A percentile compares a stretch with the other conserved stretches of the same genome.
Conservation (phyloP, 495 filamentous ascomycete species). For the Podospora fimiseda region DNA sequence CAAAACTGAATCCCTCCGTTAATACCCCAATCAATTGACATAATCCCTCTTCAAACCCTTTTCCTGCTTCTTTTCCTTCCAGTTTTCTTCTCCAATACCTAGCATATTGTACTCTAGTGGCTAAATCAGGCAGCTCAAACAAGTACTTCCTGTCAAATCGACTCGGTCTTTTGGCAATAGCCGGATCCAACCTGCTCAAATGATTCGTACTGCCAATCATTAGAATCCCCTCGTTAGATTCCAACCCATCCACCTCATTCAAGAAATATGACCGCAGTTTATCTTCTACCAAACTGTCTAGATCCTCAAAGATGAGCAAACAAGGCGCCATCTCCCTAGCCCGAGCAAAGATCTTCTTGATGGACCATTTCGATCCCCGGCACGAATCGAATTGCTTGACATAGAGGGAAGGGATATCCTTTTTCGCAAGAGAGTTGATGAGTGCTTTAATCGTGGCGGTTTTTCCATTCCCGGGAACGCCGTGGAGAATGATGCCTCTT, state of each 20-base stretch:
- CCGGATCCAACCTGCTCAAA: slow-evolving; percentile 42
- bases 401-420: slow-evolving; percentile 44
- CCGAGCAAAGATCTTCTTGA: slow-evolving; percentile 37
- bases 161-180: slow-evolving; percentile 51
- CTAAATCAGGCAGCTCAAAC: slow-evolving; percentile 42
- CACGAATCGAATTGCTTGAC: slow-evolving; percentile 44
- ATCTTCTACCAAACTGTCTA: slow-evolving; percentile 50
- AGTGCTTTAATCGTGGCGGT: slow-evolving; percentile 54
- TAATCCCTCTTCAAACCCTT: slow-evolving; percentile 35
- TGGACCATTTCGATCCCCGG: slow-evolving; percentile 30
- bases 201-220: slow-evolving; percentile 54
- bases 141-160: slow-evolving; percentile 55
- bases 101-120: slow-evolving; percentile 41
- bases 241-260: slow-evolving; percentile 35
- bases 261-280: slow-evolving; percentile 52
- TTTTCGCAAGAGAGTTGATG: slow-evolving; percentile 42
- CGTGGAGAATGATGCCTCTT: slow-evolving; percentile 44
- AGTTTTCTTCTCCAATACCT: slow-evolving; percentile 47
- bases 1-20: slow-evolving; percentile 51
- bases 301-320: slow-evolving; percentile 51
- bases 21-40: slow-evolving; percentile 40
- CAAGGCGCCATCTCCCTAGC: slow-evolving; percentile 41
- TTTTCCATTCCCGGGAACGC: slow-evolving; percentile 52
- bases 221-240: slow-evolving; percentile 53
- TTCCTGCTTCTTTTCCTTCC: slow-evolving; percentile 18